Base-by-base conservation (phyloP, 345 rosid genomes). In the Diplotaxis tenuifolia region DNA sequence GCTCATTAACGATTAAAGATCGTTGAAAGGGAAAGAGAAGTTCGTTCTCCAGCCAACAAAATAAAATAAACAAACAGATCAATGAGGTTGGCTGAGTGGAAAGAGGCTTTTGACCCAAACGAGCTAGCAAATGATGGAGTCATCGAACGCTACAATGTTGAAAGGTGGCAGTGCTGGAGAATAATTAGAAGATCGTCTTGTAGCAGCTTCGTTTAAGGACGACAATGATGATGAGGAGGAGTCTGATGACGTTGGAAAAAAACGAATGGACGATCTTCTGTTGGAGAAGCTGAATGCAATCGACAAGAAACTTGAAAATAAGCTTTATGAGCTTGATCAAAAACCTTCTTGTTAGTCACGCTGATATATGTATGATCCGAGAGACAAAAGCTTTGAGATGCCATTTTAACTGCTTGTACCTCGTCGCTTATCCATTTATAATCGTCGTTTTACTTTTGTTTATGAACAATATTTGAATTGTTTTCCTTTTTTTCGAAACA, bases 201-300 rank as follows among this genome's bases (percentile, higher is more conserved):
- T 72, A n/a, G n/a, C n/a, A n/a, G n/a, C n/a, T n/a, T n/a, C n/a
- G n/a, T n/a, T n/a, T 58, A 80, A 68, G 58, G 83, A 72, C 3
- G 82, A 70, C 4, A 25, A 25, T 57, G 90, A 85, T 19, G 81
- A 86, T 14, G 92, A 86, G 54, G 95, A 86, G 54, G 96, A 89
- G 84, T 91, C 85, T 86, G 97, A 94, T 88, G 97, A 94, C 79
- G 80, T 89, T n/a, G n/a, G 92, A 89, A 88, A 83, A 97, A 91
- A 79, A 85, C n/a, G n/a, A n/a, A n/a, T 73, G 80, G 97, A 91
- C 80, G 86, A 89, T 71, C 85, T 86, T 60, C 61, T 94, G 57
- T 70, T 91, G 61, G 90, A 82, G 82, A 82, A 89, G 82, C 86
- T 94, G 27, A 85, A 88, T 81, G 89, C 82, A 23, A 88, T 94